A percentile compares a stretch with the other conserved stretches of the same genome.
phyloP scores from a whole-genome alignment of 2,329 filamentous ascomycete species.

The Hypoxylon sp. region DNA sequence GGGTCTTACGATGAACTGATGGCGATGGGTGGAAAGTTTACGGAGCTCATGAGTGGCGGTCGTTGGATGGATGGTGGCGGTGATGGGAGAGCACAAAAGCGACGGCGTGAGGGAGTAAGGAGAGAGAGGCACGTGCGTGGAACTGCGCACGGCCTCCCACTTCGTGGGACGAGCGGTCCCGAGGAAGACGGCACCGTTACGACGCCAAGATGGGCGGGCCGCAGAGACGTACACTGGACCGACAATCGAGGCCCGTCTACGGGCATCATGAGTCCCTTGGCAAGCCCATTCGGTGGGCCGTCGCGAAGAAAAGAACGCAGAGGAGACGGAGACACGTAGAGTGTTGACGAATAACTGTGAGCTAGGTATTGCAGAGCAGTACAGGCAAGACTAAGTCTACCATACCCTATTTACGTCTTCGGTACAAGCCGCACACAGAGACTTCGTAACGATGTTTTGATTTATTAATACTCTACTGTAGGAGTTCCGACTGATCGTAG shows the following conservation, averaged over 20 bases:
- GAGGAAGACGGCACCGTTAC: constrained; percentile 12
- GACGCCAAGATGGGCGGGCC: constrained; percentile 35
- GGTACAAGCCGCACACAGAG: too few relatives aligned
- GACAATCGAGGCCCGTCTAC: constrained; percentile 37
- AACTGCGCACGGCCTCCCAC: constrained; percentile 30
- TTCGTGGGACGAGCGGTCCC: constrained; percentile 5
- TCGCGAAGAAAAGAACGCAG: constrained; percentile 37
- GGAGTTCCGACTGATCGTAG: background rate
- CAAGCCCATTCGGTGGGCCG: constrained; percentile 37
- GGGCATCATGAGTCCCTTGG: constrained; percentile 39
- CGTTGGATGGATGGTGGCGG: constrained; percentile 30
- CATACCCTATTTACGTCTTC: too few relatives aligned
- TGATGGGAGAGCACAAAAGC: background rate
- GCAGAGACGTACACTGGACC: constrained; percentile 32
- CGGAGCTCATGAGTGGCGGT: constrained; percentile 49
- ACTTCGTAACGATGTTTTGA: background rate
- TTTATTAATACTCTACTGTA: background rate
- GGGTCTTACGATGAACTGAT: constrained; percentile 72
- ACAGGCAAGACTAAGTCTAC: too few relatives aligned
- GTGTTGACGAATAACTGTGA: background rate
- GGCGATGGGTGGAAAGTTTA: constrained; percentile 53
- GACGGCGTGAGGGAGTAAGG: background rate
- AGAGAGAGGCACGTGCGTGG: background rate
- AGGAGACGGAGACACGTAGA: constrained; percentile 15
- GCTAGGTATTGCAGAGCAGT: too few relatives aligned